Conservation (phyloP, 257 asterid genomes). For the Nicotiana tomentosiformis region DNA sequence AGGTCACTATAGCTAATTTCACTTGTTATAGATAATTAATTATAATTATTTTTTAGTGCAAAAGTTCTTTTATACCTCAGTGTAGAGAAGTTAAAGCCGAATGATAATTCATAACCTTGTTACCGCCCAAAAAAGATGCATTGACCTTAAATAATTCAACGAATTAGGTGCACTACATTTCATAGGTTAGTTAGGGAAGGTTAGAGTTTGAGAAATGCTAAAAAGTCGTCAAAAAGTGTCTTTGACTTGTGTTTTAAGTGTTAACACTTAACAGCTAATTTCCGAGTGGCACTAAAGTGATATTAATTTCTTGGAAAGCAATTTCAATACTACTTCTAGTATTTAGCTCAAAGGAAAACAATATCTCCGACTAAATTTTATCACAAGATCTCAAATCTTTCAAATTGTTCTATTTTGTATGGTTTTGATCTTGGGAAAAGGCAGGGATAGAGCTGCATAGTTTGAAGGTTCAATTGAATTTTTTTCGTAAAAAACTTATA, state of each 20-base stretch:
- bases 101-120: background rate
- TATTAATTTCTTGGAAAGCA: background rate
- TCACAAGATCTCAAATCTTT: background rate
- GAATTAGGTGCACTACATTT: conserved; percentile 1
- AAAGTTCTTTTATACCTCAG: background rate
- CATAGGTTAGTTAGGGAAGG: background rate
- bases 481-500: background rate
- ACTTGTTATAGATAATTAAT: background rate
- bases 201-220: background rate
- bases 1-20: background rate
- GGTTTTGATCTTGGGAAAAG: background rate
- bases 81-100: background rate
- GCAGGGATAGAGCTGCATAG: background rate
- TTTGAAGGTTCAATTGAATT: background rate
- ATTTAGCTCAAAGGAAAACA: background rate
- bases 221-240: background rate
- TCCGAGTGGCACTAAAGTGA: background rate
- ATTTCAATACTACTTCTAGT: too few species aligned
- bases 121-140: background rate
- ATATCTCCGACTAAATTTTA: background rate
- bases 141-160: conserved; percentile 1
- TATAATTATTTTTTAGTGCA: background rate
- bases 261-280: background rate
- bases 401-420: background rate
- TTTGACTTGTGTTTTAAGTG: background rate